Percentiles rank a stretch among this genome's conserved stretches.
These are phyloP conservation scores for Proliferodiscus dingleyae DNA, from an alignment of 2,329 filamentous ascomycete genomes.

Conservation along the genomic window DNA sequence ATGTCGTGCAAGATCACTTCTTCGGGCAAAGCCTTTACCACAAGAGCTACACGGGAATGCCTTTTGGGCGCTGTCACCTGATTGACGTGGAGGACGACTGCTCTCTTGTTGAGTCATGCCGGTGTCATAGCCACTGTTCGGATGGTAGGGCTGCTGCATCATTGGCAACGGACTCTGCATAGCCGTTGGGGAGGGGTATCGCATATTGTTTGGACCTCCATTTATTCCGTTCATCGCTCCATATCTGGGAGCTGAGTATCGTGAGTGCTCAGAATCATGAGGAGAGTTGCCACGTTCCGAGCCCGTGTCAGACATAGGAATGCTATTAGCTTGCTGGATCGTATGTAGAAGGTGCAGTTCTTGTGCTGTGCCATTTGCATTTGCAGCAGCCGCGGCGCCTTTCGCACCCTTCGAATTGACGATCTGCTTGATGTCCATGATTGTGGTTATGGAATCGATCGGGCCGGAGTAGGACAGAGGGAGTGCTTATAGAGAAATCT, in stretches of 20 bases:
- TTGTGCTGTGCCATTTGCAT: constrained; percentile 23
- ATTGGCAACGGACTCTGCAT: constrained; percentile 33
- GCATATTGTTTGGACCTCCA: constrained; percentile 26
- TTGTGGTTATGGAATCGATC: constrained; percentile 5
- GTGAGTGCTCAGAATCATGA: constrained; percentile 33
- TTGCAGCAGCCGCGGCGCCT: constrained; percentile 26
- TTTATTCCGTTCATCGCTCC: constrained; percentile 29
- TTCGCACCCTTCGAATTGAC: constrained; percentile 32
- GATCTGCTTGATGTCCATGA: constrained; percentile 35
- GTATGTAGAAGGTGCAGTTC: constrained; percentile 32
- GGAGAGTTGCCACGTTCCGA: constrained; percentile 32
- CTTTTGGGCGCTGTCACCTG: constrained; percentile 42
- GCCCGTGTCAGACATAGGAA: constrained; percentile 31
- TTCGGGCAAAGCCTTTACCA: constrained; percentile 83
- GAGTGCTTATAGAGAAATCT: constrained; percentile 21
- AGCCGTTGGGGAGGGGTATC: constrained; percentile 32
- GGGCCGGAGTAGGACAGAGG: constrained; percentile 6
- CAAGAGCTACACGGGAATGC: constrained; percentile 88
- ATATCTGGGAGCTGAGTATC: constrained; percentile 30
- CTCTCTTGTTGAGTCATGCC: constrained; percentile 29
- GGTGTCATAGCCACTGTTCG: constrained; percentile 27
- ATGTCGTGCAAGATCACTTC: constrained; percentile 91
- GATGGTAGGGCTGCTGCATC: constrained; percentile 30
- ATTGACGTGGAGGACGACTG: constrained; percentile 13
- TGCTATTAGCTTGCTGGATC: constrained; percentile 29